phyloP scores from a whole-genome alignment of 2,329 filamentous ascomycete genomes.

The Phyllosticta ampelicida region DNA sequence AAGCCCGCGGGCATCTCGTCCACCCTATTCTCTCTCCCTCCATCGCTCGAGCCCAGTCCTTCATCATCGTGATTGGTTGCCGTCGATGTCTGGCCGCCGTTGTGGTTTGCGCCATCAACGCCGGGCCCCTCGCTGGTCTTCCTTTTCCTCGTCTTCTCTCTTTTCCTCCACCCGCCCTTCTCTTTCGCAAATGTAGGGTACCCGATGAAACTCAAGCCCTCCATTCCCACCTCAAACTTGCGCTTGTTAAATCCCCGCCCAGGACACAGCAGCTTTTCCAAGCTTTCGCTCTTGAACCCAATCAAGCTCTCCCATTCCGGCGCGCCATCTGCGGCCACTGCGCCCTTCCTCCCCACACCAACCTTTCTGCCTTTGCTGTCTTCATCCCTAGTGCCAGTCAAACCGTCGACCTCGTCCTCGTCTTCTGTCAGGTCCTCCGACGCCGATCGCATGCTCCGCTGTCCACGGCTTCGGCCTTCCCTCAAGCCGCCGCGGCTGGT shows the following conservation, averaged over 20 bases:
- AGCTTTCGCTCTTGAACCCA: slow-evolving; percentile 29
- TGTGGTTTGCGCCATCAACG: not conserved
- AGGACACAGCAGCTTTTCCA: slow-evolving; percentile 31
- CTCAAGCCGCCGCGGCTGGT: slow-evolving; percentile 24
- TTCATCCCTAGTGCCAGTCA: slow-evolving; percentile 15
- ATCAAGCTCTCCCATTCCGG: slow-evolving; percentile 29
- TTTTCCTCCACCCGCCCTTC: slow-evolving; percentile 31
- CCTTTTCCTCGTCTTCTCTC: slow-evolving; percentile 16
- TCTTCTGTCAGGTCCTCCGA: slow-evolving; percentile 16
- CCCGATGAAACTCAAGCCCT: slow-evolving; percentile 29
- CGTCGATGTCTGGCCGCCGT: not conserved
- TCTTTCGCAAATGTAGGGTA: slow-evolving; percentile 33
- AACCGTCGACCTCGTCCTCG: slow-evolving; percentile 27
- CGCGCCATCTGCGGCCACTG: slow-evolving; percentile 18
- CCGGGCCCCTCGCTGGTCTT: slow-evolving; percentile 4
- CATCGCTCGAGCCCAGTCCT: slow-evolving; percentile 12
- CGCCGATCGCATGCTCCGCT: slow-evolving; percentile 20
- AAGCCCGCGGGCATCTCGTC: slow-evolving; percentile 19
- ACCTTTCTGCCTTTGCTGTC: slow-evolving; percentile 6
- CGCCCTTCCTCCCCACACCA: slow-evolving; percentile 11
- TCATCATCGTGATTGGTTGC: slow-evolving; percentile 13
- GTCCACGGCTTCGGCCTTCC: slow-evolving; percentile 18
- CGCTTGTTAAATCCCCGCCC: slow-evolving; percentile 28
- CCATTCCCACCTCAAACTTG: slow-evolving; percentile 30
- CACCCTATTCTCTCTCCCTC: not conserved